Evolutionary conservation across 352 stramenopile species (phyloP).

Genomic region (Pythium sp.): DNA sequence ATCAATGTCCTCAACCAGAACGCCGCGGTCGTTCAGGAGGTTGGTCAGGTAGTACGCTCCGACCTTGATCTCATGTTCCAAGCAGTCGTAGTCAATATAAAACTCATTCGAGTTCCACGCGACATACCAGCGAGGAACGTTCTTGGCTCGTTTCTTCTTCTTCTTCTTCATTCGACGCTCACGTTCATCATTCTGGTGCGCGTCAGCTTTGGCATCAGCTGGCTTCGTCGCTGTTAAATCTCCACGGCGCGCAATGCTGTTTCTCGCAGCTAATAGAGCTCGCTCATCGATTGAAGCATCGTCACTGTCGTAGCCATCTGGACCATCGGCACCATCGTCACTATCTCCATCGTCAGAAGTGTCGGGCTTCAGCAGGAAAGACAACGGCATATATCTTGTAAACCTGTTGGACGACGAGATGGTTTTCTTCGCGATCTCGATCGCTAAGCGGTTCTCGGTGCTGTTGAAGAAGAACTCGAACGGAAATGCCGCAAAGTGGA

Average conservation of each 20-base stretch:
- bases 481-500: slow-evolving; percentile 53
- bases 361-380: slow-evolving; percentile 73
- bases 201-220: slow-evolving; percentile 29
- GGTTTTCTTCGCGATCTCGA: slow-evolving; percentile 71
- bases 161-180: slow-evolving; percentile 47
- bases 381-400: slow-evolving; percentile 72
- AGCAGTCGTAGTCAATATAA: slow-evolving; percentile 67
- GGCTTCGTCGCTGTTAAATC: slow-evolving; percentile 18
- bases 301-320: slow-evolving; percentile 63
- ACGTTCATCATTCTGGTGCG: slow-evolving; percentile 28
- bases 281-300: slow-evolving; percentile 70
- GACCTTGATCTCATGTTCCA: slow-evolving; percentile 76
- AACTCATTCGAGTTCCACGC: slow-evolving; percentile 89
- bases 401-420: slow-evolving; percentile 83
- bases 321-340: slow-evolving; percentile 50
- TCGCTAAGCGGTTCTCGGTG: slow-evolving; percentile 54
- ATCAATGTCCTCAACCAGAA: slow-evolving; percentile 78
- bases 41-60: slow-evolving; percentile 83
- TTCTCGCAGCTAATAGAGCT: slow-evolving; percentile 20
- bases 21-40: slow-evolving; percentile 75
- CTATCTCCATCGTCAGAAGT: slow-evolving; percentile 67
- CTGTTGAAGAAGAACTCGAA: slow-evolving; percentile 75
- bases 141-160: slow-evolving; percentile 63
- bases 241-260: slow-evolving; percentile 23
- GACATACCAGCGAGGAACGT: slow-evolving; percentile 79